Evolutionary conservation across 371 early-diverging fungal species (phyloP).

Genomic region (Enterospora canceri): DNA sequence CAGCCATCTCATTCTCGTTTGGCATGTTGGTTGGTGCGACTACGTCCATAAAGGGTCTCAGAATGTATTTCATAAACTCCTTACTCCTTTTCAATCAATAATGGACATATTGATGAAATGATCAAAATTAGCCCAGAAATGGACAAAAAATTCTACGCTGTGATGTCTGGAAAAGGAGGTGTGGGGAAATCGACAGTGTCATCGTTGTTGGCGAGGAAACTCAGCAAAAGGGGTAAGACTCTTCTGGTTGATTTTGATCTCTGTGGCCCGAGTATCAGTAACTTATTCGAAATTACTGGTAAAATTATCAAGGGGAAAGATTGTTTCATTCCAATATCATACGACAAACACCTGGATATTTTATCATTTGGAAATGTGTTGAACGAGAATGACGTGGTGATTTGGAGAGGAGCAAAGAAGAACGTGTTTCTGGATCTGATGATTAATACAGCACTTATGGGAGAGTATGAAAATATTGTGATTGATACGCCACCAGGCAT

Average conservation of each 20-base stretch:
- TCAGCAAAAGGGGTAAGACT: constrained; percentile 59
- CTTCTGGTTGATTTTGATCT: constrained; percentile 95
- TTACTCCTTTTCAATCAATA: too few relatives aligned
- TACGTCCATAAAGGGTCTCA: too few relatives aligned
- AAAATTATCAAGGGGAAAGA: constrained; percentile 57
- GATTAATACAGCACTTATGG: constrained; percentile 70
- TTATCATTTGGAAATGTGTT: constrained; percentile 91
- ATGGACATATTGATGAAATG: too few relatives aligned
- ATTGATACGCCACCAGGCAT: constrained; percentile 98
- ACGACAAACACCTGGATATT: constrained; percentile 61
- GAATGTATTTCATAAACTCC: too few relatives aligned
- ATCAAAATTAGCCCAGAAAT: too few relatives aligned
- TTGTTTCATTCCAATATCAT: constrained; percentile 46
- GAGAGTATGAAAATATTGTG: constrained; percentile 69
- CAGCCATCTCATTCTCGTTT: too few relatives aligned
- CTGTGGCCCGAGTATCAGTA: constrained; percentile 90
- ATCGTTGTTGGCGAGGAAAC: constrained; percentile 55
- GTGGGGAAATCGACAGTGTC: constrained; percentile 77
- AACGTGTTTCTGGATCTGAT: constrained; percentile 77
- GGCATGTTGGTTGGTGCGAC: too few relatives aligned
- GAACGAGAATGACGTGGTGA: constrained; percentile 75
- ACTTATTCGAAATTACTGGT: constrained; percentile 77
- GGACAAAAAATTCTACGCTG: constrained; percentile 15
- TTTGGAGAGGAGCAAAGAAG: constrained; percentile 95
- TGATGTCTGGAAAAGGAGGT: constrained; percentile 95